phyloP scores from a whole-genome alignment of 2,329 filamentous ascomycete genomes.

The Xylaria multiplex region DNA sequence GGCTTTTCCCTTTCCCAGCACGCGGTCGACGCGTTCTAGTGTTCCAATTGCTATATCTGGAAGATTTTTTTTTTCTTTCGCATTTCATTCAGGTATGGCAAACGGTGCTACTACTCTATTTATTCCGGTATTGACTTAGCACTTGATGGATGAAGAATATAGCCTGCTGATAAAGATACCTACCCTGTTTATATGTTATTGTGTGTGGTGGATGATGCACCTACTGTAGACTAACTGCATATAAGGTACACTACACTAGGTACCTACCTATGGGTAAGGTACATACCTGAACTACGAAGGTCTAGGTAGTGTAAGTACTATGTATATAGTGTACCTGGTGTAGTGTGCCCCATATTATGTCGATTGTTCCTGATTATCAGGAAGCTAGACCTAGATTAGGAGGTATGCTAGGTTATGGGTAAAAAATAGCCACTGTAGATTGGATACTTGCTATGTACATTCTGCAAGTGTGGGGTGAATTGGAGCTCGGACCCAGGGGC shows the following conservation, averaged over 20 bases:
- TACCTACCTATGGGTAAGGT: no score
- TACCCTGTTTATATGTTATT: no score
- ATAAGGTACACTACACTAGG: no score
- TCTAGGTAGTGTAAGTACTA: no score
- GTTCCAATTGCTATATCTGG: conserved; percentile 5
- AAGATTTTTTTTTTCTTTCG: neutral
- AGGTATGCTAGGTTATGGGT: neutral
- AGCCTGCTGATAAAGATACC: no score
- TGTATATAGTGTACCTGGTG: no score
- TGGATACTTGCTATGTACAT: no score
- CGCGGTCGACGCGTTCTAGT: conserved; percentile 24
- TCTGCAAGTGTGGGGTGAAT: conserved; percentile 6
- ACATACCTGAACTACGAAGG: no score
- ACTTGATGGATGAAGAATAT: neutral
- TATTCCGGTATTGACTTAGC: neutral
- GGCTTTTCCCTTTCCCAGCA: conserved; percentile 8
- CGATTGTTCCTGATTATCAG: conserved; percentile 14
- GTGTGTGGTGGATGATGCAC: no score
- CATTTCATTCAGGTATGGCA: neutral
- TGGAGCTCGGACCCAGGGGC: conserved; percentile 32
- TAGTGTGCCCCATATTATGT: neutral
- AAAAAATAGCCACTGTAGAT: neutral
- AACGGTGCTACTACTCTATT: neutral
- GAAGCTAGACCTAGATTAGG: conserved; percentile 13
- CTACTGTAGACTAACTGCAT: no score